A percentile compares a stretch with the other conserved stretches of the same genome.
Evolutionary conservation across 2,329 filamentous ascomycete species (phyloP).

Genomic region (Fusarium anthophilum): DNA sequence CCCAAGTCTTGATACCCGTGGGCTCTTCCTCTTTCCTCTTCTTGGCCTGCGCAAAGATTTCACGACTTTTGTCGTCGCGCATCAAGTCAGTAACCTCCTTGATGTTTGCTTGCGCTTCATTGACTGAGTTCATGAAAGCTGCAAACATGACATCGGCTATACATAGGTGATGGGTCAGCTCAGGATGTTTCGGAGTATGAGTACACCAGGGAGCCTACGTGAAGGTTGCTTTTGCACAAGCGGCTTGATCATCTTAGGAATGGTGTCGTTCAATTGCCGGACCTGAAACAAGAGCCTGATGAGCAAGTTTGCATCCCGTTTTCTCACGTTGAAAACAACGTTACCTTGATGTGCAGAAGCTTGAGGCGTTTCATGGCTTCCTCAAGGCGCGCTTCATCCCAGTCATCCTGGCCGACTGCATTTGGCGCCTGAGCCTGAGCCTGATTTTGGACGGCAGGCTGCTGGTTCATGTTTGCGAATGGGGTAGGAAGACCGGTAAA

Average conservation of each 20-base stretch:
- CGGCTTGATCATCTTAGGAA: conserved; percentile 56
- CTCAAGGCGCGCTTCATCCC: conserved; percentile 61
- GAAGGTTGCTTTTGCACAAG: conserved; percentile 60
- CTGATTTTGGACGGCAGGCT: conserved; percentile 29
- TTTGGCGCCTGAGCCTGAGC: conserved; percentile 30
- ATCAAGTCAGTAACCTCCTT: conserved; percentile 60
- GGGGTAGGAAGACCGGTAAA: neutral
- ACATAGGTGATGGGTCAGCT: conserved; percentile 17
- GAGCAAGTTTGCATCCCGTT: conserved; percentile 28
- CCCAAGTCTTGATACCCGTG: conserved; percentile 67
- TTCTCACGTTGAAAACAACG: conserved; percentile 2
- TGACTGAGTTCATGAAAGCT: conserved; percentile 59
- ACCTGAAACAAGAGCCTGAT: conserved; percentile 41
- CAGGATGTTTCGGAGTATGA: conserved; percentile 29
- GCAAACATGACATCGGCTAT: conserved; percentile 61
- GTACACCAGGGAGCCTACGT: conserved; percentile 53
- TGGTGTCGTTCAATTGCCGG: conserved; percentile 49
- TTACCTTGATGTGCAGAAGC: conserved; percentile 64
- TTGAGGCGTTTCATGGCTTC: conserved; percentile 61
- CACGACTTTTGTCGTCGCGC: conserved; percentile 57
- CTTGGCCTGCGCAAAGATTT: conserved; percentile 61
- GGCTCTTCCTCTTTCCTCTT: conserved; percentile 65
- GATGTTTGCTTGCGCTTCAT: conserved; percentile 60
- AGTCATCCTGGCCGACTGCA: conserved; percentile 45
- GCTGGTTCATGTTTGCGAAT: conserved; percentile 33